Evolutionary conservation across 139 green algal genomes (phyloP).

Genomic region (Microglena sp.): DNA sequence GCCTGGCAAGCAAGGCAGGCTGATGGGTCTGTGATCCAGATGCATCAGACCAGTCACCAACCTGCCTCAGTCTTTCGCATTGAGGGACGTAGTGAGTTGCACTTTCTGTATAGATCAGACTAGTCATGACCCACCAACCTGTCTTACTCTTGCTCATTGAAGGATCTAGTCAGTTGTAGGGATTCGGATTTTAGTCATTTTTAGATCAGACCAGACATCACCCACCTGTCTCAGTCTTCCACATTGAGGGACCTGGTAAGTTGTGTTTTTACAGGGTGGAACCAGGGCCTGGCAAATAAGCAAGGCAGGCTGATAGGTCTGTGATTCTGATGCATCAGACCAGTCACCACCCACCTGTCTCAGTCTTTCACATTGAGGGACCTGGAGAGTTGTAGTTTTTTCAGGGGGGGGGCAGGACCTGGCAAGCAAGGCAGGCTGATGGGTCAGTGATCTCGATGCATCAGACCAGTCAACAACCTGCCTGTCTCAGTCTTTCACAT

Average conservation of each 20-base stretch:
- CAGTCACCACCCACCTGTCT: slow-evolving; percentile 68
- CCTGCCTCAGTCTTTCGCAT: too few relatives aligned
- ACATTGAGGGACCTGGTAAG: neutral
- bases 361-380: slow-evolving; percentile 64
- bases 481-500: slow-evolving; percentile 71
- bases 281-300: too few relatives aligned
- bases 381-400: slow-evolving; percentile 26
- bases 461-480: slow-evolving; percentile 72
- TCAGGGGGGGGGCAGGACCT: too few relatives aligned
- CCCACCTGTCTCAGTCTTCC: too few relatives aligned
- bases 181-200: neutral
- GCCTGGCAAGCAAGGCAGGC: slow-evolving; percentile 60
- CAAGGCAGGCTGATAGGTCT: slow-evolving; percentile 41
- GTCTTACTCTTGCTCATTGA: too few relatives aligned
- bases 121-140: too few relatives aligned
- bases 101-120: too few relatives aligned
- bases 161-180: too few relatives aligned
- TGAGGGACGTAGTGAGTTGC: too few relatives aligned
- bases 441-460: slow-evolving; percentile 63
- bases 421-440: slow-evolving; percentile 51
- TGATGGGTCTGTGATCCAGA: slow-evolving; percentile 50
- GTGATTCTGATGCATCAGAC: slow-evolving; percentile 73
- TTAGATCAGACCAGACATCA: too few relatives aligned
- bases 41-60: slow-evolving; percentile 80
- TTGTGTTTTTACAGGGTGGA: too few relatives aligned